A percentile compares a stretch with the other conserved stretches of the same genome.
Conservation (phyloP, 352 stramenopile genomes). For the Phytophthora pluvialis region DNA sequence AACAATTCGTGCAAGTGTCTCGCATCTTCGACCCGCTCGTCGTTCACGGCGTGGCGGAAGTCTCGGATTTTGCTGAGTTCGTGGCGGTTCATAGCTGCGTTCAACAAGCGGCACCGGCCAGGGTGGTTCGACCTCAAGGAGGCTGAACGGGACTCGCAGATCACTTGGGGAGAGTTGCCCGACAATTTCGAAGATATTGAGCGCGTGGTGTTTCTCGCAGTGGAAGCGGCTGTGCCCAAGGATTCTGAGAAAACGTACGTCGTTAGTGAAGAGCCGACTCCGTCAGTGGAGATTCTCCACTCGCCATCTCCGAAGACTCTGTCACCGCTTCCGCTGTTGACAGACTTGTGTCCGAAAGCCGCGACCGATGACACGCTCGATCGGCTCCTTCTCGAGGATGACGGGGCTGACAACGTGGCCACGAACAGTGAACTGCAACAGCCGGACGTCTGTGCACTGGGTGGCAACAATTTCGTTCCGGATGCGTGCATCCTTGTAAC, state of each 20-base stretch:
- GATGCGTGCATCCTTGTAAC: not conserved
- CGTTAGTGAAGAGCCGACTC: not conserved
- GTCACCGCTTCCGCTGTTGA: slow-evolving; percentile 4
- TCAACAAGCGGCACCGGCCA: slow-evolving; percentile 20
- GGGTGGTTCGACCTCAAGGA: slow-evolving; percentile 38
- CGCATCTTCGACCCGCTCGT: slow-evolving; percentile 1
- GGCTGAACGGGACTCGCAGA: slow-evolving; percentile 9
- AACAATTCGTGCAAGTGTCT: slow-evolving; percentile 10
- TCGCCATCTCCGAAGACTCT: slow-evolving; percentile 3
- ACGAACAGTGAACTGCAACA: not conserved
- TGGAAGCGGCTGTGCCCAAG: slow-evolving; percentile 10
- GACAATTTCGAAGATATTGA: slow-evolving; percentile 34
- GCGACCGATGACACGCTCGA: slow-evolving; percentile 18
- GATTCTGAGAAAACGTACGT: too few species aligned
- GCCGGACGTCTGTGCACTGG: not conserved
- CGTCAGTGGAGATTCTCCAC: not conserved
- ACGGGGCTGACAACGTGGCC: slow-evolving; percentile 7
- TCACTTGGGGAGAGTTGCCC: slow-evolving; percentile 20
- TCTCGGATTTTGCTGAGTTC: slow-evolving; percentile 20
- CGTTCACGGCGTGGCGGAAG: slow-evolving; percentile 26
- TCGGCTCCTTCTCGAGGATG: slow-evolving; percentile 24
- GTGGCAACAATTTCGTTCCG: not conserved
- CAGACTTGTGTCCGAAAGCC: slow-evolving; percentile 2
- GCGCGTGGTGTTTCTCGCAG: slow-evolving; percentile 16
- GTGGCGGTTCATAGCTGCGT: slow-evolving; percentile 25